Evolutionary conservation across 805 yeast genomes (phyloP).

Genomic region (Ogataea ramenticola): DNA sequence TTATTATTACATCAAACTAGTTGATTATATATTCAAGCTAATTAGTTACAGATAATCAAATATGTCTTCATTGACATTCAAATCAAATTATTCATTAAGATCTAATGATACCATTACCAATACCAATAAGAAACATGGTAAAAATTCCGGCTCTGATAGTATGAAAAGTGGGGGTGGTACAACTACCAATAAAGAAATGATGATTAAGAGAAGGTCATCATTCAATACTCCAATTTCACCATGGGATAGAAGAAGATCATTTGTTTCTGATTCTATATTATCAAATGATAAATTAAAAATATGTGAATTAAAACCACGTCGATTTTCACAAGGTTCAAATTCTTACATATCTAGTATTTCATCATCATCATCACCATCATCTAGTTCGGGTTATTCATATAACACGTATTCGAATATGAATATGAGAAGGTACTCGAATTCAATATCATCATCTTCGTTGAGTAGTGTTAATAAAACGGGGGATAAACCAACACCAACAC

Average conservation of each 20-base stretch:
- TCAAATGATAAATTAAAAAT: constrained; percentile 47
- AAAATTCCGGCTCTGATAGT: no score
- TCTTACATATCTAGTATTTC: no score
- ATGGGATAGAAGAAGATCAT: constrained; percentile 48
- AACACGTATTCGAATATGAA: no score
- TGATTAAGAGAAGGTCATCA: constrained; percentile 21
- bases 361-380: constrained; percentile 1
- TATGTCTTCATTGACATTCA: constrained; percentile 10
- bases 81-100: constrained; percentile 4
- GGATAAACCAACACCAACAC: constrained; percentile 12
- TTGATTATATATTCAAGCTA: no score
- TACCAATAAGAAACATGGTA: no score
- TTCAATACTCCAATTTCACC: constrained; percentile 38
- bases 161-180: no score
- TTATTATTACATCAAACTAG: no score
- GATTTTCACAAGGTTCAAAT: constrained; percentile 8
- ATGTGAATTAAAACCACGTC: constrained; percentile 36
- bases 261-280: constrained; percentile 51
- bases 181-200: no score
- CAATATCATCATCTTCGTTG: background rate
- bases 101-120: background rate
- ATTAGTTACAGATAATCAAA: no score
- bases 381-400: no score
- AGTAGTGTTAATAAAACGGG: constrained; percentile 22
- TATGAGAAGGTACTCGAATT: no score